A percentile compares a stretch with the other conserved stretches of the same genome.
These are phyloP conservation scores for Petunia axillaris DNA, from an alignment of 257 asterid species.

Conservation along the genomic window DNA sequence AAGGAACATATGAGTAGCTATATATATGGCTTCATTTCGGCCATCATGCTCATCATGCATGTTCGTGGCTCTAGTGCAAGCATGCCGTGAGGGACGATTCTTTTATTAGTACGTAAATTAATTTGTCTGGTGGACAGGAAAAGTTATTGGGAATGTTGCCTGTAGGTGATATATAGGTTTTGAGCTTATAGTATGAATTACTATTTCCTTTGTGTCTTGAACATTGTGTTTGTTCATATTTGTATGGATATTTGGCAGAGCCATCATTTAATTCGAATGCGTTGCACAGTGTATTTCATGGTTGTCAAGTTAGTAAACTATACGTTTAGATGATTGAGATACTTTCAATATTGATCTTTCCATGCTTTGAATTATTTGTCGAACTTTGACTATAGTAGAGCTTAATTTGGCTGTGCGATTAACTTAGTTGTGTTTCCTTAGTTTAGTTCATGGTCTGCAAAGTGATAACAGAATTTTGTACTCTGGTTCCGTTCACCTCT, in stretches of 20 bases:
- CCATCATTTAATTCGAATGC: background rate
- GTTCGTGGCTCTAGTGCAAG: too few species aligned
- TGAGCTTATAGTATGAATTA: background rate
- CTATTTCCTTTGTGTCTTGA: background rate
- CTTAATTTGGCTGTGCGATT: background rate
- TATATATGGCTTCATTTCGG: too few species aligned
- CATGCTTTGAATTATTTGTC: background rate
- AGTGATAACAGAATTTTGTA: background rate
- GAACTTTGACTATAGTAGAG: background rate
- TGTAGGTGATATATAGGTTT: slow-evolving; percentile 49
- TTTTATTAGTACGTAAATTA: too few species aligned
- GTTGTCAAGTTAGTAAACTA: background rate
- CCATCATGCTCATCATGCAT: too few species aligned
- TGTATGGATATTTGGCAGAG: background rate
- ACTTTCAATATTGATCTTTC: background rate
- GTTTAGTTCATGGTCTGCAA: background rate
- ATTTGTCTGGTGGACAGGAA: too few species aligned
- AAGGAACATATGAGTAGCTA: too few species aligned
- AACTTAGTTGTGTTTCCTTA: too few species aligned
- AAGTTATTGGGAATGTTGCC: too few species aligned
- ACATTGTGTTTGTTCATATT: background rate
- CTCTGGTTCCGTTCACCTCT: background rate
- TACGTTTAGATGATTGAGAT: background rate
- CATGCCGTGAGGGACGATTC: too few species aligned
- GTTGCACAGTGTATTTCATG: background rate